Base-by-base conservation (phyloP, 192 early-diverging fungal species). In the Backusella circina region DNA sequence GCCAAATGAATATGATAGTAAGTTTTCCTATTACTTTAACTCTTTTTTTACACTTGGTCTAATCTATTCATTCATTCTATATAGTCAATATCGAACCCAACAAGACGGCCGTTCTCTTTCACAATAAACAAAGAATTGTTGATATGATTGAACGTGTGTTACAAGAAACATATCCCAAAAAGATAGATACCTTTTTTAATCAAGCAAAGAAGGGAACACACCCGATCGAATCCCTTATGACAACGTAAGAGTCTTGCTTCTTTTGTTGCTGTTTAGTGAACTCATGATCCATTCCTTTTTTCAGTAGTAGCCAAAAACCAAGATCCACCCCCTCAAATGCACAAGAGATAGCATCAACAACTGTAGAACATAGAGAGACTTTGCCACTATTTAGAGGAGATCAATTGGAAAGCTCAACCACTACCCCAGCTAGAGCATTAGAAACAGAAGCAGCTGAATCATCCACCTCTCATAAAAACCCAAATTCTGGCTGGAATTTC, bases 41-140 rank as follows among this genome's bases (percentile, higher is more conserved):
- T 33, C 39, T 23, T 33, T 30, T 54, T 51, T 6, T 13, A 7
- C 30, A 72, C 21, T 9, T 1, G 6, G 47, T 18, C 21, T 51
- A 23, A 57, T 12, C 23, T 3, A 10, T 12, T 1, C 30, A 9
- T 70, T 31, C 13, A 13, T 65, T 36, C 16, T 44, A 21, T 3
- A 47, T 39, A 82, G 81, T 82, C 15, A 82, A 82, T 66, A 70
- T 82, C n/a, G 81, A 82, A 28, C 81, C 81, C 1, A 82, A 75
- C 50, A 82, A 82, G 33, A 82, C 76, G 50, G 65, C 67, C 0
- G 71, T 76, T 16, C 31, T 82, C 10, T 75, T 82, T 47, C 81
- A 82, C 44, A 16, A 82, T 9, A 57, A 65, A 16, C 73, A 76
- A 57, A 31, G 51, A n/a, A 41, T 82, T n/a, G 3, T 76, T 5